Evolutionary conservation across 2,329 filamentous ascomycete genomes (phyloP), one percentile per base, ranked within the genome.

Genomic region (Exophiala calicioides): DNA sequence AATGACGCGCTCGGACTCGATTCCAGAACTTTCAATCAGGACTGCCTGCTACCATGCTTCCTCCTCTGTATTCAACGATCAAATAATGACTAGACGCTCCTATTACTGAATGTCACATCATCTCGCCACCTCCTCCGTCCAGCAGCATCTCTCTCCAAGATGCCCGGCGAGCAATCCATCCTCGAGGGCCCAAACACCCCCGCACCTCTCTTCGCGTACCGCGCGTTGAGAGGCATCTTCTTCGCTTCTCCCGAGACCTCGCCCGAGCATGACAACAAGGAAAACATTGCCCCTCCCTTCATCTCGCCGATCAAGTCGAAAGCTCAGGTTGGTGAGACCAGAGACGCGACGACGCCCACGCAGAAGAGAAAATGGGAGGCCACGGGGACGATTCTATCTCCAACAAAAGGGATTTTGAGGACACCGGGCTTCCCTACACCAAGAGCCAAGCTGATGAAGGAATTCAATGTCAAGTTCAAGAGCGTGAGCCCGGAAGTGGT

Each of bases 121-220:
- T 38, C 10, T 13, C 18, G 23, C 33, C n/a, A n/a, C n/a, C n/a
- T n/a, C n/a, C n/a, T n/a, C n/a, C n/a, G n/a, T n/a, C n/a, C n/a
- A n/a, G n/a, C n/a, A n/a, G n/a, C n/a, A n/a, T n/a, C n/a, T n/a
- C n/a, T n/a, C n/a, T 21, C 19, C 12, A 39, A 16, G 5, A 57
- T 57, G 52, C 32, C 50, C 33, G 16, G 30, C 37, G 42, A 59
- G 9, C 50, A 53, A n/a, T 69, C 66, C 31, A 66, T 70, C 48
- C 60, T 76, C 48, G 80, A 83, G 31, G 69, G 76, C 5, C 81
- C 80, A 38, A 79, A 83, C 55, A 85, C 82, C 1, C 82, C 82
- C 6, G 82, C 81, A 35, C 81, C 81, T 35, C 73, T 84, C 16
- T 86, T 86, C 62, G 81, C 81, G 13, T 77, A 83, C 45, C 81